Conservation (phyloP, 2,329 filamentous ascomycete genomes). For the Neocatenulostroma microsporum region DNA sequence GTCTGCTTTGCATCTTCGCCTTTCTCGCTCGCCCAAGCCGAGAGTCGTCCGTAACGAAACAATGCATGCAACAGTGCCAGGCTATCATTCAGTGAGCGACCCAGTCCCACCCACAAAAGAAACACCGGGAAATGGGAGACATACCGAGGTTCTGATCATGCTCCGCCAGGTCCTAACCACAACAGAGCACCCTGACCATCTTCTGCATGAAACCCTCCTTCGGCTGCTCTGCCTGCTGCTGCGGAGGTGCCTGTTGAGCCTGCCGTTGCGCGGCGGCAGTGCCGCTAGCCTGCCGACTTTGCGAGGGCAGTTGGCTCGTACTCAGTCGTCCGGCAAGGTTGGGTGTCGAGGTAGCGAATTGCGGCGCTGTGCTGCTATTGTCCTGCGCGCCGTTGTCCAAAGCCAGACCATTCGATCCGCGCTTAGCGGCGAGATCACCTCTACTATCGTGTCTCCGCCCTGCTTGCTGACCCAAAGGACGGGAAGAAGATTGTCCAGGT, state of each 20-base stretch:
- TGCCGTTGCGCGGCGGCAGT: too few relatives aligned
- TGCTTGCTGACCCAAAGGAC: constrained; percentile 53
- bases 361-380: constrained; percentile 84
- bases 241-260: constrained; percentile 18
- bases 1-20: too few relatives aligned
- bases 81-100: too few relatives aligned
- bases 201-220: constrained; percentile 83
- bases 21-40: too few relatives aligned
- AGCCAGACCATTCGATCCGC: constrained; percentile 70
- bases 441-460: constrained; percentile 17
- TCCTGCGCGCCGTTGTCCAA: constrained; percentile 54
- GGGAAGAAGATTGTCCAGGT: too few relatives aligned
- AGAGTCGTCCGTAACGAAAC: too few relatives aligned
- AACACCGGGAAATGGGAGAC: too few relatives aligned
- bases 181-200: constrained; percentile 87
- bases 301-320: constrained; percentile 5
- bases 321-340: constrained; percentile 20
- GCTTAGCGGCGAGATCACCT: constrained; percentile 49
- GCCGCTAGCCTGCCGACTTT: constrained; percentile 10
- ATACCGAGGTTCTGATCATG: background rate
- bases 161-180: constrained; percentile 46
- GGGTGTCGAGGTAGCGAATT: constrained; percentile 92
- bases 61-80: too few relatives aligned
- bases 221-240: constrained; percentile 42
- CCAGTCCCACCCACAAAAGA: too few relatives aligned